Evolutionary conservation across 1,284 basidiomycete species (phyloP).

Genomic region (Pseudozyma sp.): DNA sequence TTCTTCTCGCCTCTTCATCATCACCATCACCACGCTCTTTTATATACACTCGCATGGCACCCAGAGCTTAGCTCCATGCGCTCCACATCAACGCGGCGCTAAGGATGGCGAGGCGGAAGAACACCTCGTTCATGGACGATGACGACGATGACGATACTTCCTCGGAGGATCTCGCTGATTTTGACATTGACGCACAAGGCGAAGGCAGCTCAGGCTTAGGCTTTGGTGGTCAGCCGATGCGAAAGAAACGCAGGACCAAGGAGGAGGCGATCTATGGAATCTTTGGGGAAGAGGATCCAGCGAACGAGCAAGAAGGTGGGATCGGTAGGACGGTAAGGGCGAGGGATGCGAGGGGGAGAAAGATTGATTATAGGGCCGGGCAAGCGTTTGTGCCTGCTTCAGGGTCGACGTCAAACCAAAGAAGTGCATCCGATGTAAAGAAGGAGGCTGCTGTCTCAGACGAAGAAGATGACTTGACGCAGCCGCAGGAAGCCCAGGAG

Average conservation of each 20-base stretch:
- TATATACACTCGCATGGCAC: not conserved
- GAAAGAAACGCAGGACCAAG: conserved; percentile 33
- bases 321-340: conserved; percentile 22
- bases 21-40: not conserved
- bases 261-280: conserved; percentile 77
- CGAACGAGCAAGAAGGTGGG: conserved; percentile 59
- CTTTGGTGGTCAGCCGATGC: conserved; percentile 11
- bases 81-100: not conserved
- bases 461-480: not conserved
- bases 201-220: conserved; percentile 2
- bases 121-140: conserved; percentile 34
- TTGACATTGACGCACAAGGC: too few relatives aligned
- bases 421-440: not conserved
- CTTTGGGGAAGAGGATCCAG: conserved; percentile 81
- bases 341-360: conserved; percentile 20
- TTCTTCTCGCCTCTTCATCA: conserved; percentile 5
- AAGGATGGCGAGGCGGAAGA: conserved; percentile 61
- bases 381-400: conserved; percentile 46
- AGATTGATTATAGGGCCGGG: conserved; percentile 30
- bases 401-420: not conserved
- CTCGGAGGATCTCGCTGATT: conserved; percentile 69
- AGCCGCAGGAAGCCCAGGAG: not conserved
- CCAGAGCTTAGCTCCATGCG: not conserved
- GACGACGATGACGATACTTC: conserved; percentile 67
- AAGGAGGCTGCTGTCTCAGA: not conserved